Base-by-base conservation (phyloP, 2,329 filamentous ascomycete species). In the Monascus ruber region DNA sequence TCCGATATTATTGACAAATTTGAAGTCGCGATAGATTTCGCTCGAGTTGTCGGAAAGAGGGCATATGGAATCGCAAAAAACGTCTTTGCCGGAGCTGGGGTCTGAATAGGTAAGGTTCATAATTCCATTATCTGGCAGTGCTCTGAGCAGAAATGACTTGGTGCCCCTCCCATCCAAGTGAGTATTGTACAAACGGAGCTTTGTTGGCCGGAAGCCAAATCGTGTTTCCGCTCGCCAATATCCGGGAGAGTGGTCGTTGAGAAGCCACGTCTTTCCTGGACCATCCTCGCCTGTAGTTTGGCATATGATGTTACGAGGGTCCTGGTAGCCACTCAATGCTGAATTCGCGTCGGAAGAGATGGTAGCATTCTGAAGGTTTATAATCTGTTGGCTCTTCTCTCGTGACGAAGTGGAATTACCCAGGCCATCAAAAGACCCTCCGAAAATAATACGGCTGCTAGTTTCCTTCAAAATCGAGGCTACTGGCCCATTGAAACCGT, bases 91-190 rank as follows among this genome's bases (percentile, higher is more conserved):
- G 1, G 77, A 83, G 31, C 58, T 68, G 24, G 83, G 81, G 54
- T 96, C 86, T 46, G 80, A 79, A 52, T 91, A 96, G 31, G 87
- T 94, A 55, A 98, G 73, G 63, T 96, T 95, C 79, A 98, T 85
- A 58, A 98, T 95, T 38, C 91, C 91, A 46, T 84, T 81, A 53
- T 89, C 77, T 4, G 89, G 88, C 42, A 89, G 68, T 11, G 87
- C 85, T 24, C 85, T 85, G 56, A 86, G 93, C 42, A 87, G 79
- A 67, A 85, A 98, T 0, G 82, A 84, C 65, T 85, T 84, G 26
- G 88, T 94, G 26, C 91, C 88, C 47, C 87, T 80, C 37, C 84
- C 86, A 51, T 91, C 78, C 38, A 79, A 72, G 50, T 84, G 79
- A 2, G 89, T 91, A 64, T 98, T 98, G 70, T 83, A 86, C 24